These are phyloP conservation scores for Zizania palustris DNA, from an alignment of 202 grass and related monocot species.

Conservation along the genomic window DNA sequence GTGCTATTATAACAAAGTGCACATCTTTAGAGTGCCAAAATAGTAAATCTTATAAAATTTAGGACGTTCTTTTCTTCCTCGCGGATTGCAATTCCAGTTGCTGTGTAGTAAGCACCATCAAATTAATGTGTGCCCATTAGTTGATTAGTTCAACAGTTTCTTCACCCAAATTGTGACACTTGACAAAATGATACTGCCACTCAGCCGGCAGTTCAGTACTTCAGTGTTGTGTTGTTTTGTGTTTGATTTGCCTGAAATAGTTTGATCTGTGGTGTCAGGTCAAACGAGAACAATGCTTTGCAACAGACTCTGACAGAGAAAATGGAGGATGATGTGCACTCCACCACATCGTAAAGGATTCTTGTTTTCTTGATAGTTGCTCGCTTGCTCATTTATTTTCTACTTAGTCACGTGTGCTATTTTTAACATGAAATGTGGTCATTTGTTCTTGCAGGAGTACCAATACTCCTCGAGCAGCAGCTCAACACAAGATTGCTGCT, in stretches of 20 bases:
- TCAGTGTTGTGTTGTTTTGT: not conserved
- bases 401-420: not conserved
- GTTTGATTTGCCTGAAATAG: conserved; percentile 37
- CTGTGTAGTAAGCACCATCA: no score
- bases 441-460: conserved; percentile 51
- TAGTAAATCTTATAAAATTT: no score
- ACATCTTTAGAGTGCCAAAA: no score
- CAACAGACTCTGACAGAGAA: conserved; percentile 42
- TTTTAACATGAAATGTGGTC: not conserved
- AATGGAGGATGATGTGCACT: conserved; percentile 67
- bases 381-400: not conserved
- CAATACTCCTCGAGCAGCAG: conserved; percentile 49
- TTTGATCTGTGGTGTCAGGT: conserved; percentile 50
- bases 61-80: not conserved
- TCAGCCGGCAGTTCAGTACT: not conserved
- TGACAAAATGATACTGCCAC: not conserved
- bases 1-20: no score
- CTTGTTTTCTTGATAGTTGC: not conserved
- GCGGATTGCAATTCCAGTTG: no score
- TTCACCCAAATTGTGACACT: not conserved
- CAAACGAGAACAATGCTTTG: conserved; percentile 47
- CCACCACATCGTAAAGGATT: conserved; percentile 72
- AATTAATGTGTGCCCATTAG: not conserved
- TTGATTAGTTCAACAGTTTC: no score
- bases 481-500: conserved; percentile 50